Conservation (phyloP, 306 rosid genomes). For the Arachis stenosperma region DNA sequence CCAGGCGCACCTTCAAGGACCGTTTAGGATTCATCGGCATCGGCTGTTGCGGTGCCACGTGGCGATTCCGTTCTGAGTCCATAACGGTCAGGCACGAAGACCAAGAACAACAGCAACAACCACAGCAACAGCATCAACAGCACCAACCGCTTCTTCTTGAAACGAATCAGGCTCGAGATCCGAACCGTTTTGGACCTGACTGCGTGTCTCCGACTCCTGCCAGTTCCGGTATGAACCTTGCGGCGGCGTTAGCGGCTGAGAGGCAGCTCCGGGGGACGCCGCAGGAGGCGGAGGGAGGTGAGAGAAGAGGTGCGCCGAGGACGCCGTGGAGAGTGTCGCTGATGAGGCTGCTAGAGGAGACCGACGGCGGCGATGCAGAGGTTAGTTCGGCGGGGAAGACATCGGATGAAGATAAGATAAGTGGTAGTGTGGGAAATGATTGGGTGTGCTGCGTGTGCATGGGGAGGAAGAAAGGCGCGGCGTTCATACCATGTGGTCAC, state of each 20-base stretch:
- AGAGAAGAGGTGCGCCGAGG: constrained; percentile 36
- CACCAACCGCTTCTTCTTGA: constrained; percentile 28
- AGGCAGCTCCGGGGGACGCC: constrained; percentile 60
- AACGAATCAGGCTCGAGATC: constrained; percentile 34
- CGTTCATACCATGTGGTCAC: constrained; percentile 96
- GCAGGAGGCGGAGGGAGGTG: constrained; percentile 33
- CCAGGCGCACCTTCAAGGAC: constrained; percentile 67
- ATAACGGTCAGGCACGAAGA: constrained; percentile 30
- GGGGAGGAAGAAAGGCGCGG: constrained; percentile 85
- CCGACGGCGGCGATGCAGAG: constrained; percentile 49
- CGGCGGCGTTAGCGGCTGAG: constrained; percentile 86
- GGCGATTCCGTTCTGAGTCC: constrained; percentile 54
- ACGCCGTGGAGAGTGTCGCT: constrained; percentile 84
- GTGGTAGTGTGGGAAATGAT: constrained; percentile 48
- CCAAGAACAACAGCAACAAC: constrained; percentile 28
- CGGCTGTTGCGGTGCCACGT: constrained; percentile 78
- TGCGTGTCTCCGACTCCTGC: constrained; percentile 47
- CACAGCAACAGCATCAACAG: not conserved
- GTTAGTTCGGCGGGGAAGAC: constrained; percentile 15
- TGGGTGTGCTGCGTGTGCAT: constrained; percentile 96
- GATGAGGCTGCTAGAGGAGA: constrained; percentile 80
- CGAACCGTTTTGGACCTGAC: constrained; percentile 32
- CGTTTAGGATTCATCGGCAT: constrained; percentile 71
- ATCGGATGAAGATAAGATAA: constrained; percentile 19
- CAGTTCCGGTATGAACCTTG: constrained; percentile 72